Conservation (phyloP, 106 monocot species). For the Chionographis japonica region DNA sequence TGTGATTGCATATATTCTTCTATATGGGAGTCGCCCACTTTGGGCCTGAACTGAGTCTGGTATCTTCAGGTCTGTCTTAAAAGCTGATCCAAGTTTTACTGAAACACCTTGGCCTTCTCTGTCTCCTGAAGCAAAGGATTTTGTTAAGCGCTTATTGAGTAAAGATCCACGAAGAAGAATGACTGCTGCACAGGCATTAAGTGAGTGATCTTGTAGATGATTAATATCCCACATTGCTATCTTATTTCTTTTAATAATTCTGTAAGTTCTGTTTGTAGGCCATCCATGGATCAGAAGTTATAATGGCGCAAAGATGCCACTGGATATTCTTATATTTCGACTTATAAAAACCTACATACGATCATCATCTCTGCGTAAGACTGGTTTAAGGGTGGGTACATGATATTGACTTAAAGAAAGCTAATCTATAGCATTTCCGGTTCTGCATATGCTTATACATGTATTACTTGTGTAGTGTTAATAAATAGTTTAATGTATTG, state of each 20-base stretch:
- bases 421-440: neutral
- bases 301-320: conserved; percentile 45
- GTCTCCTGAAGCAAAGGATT: conserved; percentile 70
- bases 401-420: neutral
- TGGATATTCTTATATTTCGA: conserved; percentile 66
- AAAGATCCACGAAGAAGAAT: conserved; percentile 87
- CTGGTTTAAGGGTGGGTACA: conserved; percentile 68
- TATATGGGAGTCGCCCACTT: conserved; percentile 89
- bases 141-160: conserved; percentile 76
- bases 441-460: too few relatives aligned
- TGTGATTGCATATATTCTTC: conserved; percentile 81
- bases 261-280: conserved; percentile 28
- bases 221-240: neutral
- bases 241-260: neutral
- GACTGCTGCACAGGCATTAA: conserved; percentile 78
- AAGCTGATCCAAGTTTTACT: conserved; percentile 81
- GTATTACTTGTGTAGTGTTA: too few relatives aligned
- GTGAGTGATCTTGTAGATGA: conserved; percentile 24
- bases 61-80: conserved; percentile 76
- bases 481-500: too few relatives aligned
- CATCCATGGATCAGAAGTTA: conserved; percentile 83
- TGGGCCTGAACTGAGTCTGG: conserved; percentile 93
- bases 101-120: conserved; percentile 82
- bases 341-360: conserved; percentile 63
- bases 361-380: conserved; percentile 72